Evolutionary conservation across 495 filamentous ascomycete genomes (phyloP), one percentile per base, ranked within the genome.

Genomic region (Penicillium simplicissimum): DNA sequence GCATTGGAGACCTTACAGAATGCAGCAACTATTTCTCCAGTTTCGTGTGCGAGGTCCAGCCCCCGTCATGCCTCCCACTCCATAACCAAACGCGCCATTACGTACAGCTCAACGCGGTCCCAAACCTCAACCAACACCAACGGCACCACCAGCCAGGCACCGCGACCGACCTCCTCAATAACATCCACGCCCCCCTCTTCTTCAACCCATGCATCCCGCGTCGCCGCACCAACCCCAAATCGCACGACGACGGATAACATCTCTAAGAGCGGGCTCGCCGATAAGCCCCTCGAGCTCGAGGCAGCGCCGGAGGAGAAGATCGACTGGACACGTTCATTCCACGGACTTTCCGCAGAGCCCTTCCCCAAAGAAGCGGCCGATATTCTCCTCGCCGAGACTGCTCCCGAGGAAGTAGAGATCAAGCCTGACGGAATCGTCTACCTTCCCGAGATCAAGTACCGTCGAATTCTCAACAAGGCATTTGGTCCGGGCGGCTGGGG

Each of bases 401-500:
- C 85, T 37, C 75, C 82, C 7, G 83, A 90, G 17, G 94, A 98
- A 74, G 85, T 98, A 48, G 95, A 98, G 81, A 87, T 98, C 68
- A 98, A 98, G 80, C 89, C 91, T 28, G 95, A 98, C 76, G 95
- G 95, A 33, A 96, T 98, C 66, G 80, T 97, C 51, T 98, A 97
- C 71, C 82, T 98, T 57, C 95, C 95, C 14, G 95, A 98, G 84
- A 98, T 98, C 80, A 98, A 98, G 75, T 98, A 98, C 76, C 82
- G 95, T 23, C 82, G 95, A 40, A 97, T 97, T 59, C 76, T 98
- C 64, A 97, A 97, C 70, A 71, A 78, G 40, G 93, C 95, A 0
- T 98, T 98, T 76, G 95, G 95, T 0, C 95, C 95, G 2, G 96
- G 96, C 3, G 95, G 89, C 2, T 98, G 95, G 95, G 96, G 95